Conservation (phyloP, 2,329 filamentous ascomycete genomes). For the Aspergillus tubingensis region DNA sequence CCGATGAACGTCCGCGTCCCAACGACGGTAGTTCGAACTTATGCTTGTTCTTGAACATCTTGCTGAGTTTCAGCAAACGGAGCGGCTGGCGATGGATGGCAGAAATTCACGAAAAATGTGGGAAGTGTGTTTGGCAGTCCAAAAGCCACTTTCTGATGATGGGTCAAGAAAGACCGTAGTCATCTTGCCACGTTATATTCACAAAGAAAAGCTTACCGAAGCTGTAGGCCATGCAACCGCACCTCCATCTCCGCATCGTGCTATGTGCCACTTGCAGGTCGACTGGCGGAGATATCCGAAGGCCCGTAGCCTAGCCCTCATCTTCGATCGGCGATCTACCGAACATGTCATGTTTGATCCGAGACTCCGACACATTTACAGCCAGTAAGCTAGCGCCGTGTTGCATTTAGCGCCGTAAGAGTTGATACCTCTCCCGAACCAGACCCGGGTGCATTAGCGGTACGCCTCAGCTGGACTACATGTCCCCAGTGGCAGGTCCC, state of each 20-base stretch:
- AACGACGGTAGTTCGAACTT: not conserved
- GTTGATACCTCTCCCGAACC: not conserved
- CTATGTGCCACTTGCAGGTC: not conserved
- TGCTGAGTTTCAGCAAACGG: not conserved
- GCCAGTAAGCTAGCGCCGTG: not conserved
- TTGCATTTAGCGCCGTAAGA: not conserved
- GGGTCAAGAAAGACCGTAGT: not conserved
- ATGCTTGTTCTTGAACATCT: not conserved
- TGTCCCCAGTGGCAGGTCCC: not conserved
- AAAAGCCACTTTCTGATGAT: not conserved
- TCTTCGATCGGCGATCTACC: not conserved
- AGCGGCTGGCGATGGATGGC: not conserved
- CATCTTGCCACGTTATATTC: not conserved
- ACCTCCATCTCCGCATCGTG: not conserved
- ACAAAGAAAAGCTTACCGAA: not conserved
- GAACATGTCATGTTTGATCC: not conserved
- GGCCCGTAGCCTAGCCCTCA: not conserved
- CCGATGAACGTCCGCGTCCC: not conserved
- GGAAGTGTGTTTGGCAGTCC: not conserved
- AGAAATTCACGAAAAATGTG: not conserved
- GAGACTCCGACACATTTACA: not conserved
- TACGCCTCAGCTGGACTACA: not conserved
- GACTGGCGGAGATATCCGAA: not conserved
- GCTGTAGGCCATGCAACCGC: not conserved
- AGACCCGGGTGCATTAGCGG: not conserved